Percentiles rank a stretch among this genome's conserved stretches.
phyloP scores from a whole-genome alignment of 1,284 basidiomycete genomes.

The Rhodotorula glutinis region DNA sequence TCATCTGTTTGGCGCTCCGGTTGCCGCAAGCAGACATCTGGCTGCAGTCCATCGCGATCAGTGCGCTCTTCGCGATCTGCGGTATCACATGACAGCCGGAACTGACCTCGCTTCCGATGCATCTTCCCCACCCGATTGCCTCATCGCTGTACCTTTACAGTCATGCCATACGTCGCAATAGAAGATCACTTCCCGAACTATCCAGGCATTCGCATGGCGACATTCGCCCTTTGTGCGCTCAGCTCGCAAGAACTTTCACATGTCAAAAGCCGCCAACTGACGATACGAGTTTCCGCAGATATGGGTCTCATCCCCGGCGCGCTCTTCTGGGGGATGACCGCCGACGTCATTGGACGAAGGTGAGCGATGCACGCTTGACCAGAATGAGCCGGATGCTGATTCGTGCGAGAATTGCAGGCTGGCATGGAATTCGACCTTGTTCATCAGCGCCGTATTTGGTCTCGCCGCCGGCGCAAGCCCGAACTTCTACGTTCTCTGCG shows the following conservation, averaged over 20 bases:
- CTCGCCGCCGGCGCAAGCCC: slow-evolving; percentile 1
- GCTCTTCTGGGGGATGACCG: slow-evolving; percentile 1
- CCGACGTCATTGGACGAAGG: slow-evolving; percentile 1
- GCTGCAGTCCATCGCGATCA: slow-evolving; percentile 3
- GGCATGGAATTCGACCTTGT: slow-evolving; percentile 2
- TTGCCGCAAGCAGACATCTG: background rate
- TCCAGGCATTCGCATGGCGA: slow-evolving; percentile 2
- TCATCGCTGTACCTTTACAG: background rate
- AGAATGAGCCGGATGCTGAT: too few species aligned
- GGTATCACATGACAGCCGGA: too few species aligned
- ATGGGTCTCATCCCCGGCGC: slow-evolving; percentile 3
- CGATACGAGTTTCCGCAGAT: background rate
- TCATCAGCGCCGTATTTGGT: slow-evolving; percentile 4
- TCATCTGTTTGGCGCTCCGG: background rate
- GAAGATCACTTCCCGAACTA: background rate
- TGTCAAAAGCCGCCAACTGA: too few species aligned
- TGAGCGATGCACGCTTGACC: background rate
- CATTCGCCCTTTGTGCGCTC: background rate
- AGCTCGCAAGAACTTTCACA: too few species aligned
- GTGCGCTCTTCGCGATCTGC: too few species aligned
- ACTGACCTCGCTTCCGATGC: background rate
- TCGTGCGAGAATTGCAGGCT: background rate
- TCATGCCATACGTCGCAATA: background rate
- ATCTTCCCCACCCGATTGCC: background rate
- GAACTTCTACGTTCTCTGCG: slow-evolving; percentile 4